Conservation (phyloP, 2,329 filamentous ascomycete genomes). For the Verticillium zaregamsianum region DNA sequence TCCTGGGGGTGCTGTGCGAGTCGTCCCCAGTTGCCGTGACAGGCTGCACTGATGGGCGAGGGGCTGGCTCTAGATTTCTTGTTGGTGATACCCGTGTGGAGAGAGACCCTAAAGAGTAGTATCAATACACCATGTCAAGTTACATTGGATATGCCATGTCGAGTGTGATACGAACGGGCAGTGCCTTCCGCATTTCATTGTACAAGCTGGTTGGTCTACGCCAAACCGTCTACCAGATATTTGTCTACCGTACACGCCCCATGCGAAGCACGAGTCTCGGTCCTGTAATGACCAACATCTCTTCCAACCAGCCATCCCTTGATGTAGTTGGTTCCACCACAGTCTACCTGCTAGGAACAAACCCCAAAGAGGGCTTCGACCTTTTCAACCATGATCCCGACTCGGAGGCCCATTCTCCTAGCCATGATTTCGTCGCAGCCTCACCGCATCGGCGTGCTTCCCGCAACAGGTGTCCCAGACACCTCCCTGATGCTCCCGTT, state of each 20-base stretch:
- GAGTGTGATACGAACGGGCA: not conserved
- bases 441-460: constrained; percentile 44
- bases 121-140: not conserved
- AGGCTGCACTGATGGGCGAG: not conserved
- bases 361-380: too few species aligned
- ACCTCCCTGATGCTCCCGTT: constrained; percentile 46
- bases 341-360: too few species aligned
- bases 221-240: not conserved
- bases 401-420: too few species aligned
- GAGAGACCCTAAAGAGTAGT: not conserved
- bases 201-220: not conserved
- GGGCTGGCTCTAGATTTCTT: not conserved
- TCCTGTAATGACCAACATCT: not conserved
- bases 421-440: not conserved
- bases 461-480: constrained; percentile 52
- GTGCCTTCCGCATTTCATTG: not conserved
- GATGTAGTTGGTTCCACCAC: too few species aligned
- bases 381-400: too few species aligned
- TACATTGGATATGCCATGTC: not conserved
- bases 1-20: not conserved
- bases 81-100: not conserved
- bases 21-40: not conserved
- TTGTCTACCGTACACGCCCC: not conserved
- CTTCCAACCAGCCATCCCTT: not conserved
- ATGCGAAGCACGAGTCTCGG: not conserved